These are phyloP conservation scores for Cercophora scortea DNA, from an alignment of 495 filamentous ascomycete genomes.

Conservation along the genomic window DNA sequence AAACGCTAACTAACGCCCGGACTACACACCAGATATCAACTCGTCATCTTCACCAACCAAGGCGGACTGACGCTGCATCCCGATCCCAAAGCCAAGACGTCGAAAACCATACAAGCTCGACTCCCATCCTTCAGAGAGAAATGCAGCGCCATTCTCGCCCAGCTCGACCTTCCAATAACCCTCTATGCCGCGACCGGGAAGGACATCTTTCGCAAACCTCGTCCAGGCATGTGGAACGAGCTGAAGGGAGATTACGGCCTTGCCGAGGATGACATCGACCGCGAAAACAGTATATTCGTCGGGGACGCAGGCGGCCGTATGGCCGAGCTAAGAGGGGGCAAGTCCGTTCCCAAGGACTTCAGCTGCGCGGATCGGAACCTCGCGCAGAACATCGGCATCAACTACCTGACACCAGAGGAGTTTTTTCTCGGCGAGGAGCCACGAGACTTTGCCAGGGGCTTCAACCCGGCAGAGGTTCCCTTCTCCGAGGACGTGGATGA, in stretches of 20 bases:
- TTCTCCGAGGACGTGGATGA: conserved; percentile 13
- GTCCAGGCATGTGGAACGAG: conserved; percentile 85
- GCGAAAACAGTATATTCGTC: conserved; percentile 68
- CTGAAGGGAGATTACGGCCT: conserved; percentile 67
- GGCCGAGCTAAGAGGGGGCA: conserved; percentile 18
- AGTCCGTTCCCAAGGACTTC: conserved; percentile 38
- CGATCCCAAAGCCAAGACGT: conserved; percentile 54
- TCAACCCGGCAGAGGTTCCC: conserved; percentile 47
- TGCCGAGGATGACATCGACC: conserved; percentile 53
- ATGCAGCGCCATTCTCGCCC: conserved; percentile 55
- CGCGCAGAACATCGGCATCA: conserved; percentile 71
- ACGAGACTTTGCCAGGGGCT: conserved; percentile 54
- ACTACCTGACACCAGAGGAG: conserved; percentile 83
- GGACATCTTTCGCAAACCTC: conserved; percentile 79
- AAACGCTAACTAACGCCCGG: no score
- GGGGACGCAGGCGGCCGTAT: conserved; percentile 70
- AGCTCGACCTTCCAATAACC: conserved; percentile 68
- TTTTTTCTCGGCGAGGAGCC: conserved; percentile 67
- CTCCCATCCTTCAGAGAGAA: conserved; percentile 74
- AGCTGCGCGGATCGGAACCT: conserved; percentile 82
- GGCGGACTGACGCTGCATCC: conserved; percentile 65
- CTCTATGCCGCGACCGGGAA: conserved; percentile 79
- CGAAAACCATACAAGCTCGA: conserved; percentile 53
- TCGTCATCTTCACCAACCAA: conserved; percentile 85
- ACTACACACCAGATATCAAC: conserved; percentile 48